Base-by-base conservation (phyloP, 192 early-diverging fungal species). In the Allomyces arbusculus region DNA sequence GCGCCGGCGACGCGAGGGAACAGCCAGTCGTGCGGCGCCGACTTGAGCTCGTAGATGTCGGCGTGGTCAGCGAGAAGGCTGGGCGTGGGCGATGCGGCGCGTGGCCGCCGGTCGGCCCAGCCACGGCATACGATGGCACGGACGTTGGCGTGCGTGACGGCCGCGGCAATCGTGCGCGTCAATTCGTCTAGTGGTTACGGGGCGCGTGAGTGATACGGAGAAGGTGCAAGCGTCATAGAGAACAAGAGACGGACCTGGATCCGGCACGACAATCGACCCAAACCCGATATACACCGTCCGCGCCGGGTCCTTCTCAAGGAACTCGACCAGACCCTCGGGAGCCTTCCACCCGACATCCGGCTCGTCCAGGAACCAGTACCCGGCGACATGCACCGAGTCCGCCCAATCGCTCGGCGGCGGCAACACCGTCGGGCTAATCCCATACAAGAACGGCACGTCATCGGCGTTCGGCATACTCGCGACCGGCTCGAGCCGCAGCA, bases 21-120 rank as follows among this genome's bases (percentile, higher is more conserved):
- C 40, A 90, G 70, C 86, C 86, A 90, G 70, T 90, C 88, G 64
- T 90, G 88, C 4, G 88, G 88, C 11, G 87, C 78, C 23, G 83
- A 80, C 33, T 79, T 74, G 33, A 87, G 63, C 70, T 72, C 69
- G 50, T 76, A 79, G 24, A 89, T 79, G 9, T 66, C 68, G 6
- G 74, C 69, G n/a, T 82, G 84, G 66, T 74, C 72, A 4, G 70
- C 67, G 9, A 16, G 16, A 3, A 22, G 14, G 8, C 14, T 16
- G 25, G 63, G 25, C 63, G 25, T 28, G 63, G 64, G 33, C 26
- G 25, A 64, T 23, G 33, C 64, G 44, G 24, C 68, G 69, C 0
- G 63, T 63, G 28, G 66, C 55, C 61, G 45, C 11, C 86, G 74
- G 44, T 77, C 77, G 40, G 80, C 82, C 88, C 88, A 90, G 20